Percentiles rank a stretch among this genome's conserved stretches.
phyloP scores from a whole-genome alignment of 305 asterid species.

The Plantago coronopus region DNA sequence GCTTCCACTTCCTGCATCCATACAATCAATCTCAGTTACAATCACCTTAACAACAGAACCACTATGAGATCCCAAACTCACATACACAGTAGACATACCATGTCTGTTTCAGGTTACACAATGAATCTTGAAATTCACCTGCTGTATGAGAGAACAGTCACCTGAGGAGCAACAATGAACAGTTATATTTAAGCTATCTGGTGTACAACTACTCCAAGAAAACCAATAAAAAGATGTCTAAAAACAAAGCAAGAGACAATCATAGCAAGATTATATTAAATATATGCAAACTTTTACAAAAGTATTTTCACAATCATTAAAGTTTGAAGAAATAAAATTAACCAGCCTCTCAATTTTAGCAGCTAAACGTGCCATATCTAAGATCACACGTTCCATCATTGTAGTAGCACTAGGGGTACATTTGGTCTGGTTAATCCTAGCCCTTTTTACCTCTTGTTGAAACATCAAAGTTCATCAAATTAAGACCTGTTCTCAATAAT shows the following conservation, averaged over 20 bases:
- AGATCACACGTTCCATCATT: slow-evolving; percentile 33
- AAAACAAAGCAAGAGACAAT: slow-evolving; percentile 23
- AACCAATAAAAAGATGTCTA: slow-evolving; percentile 22
- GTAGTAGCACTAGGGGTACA: slow-evolving; percentile 35
- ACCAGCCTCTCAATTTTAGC: slow-evolving; percentile 28
- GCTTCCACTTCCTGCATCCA: slow-evolving; percentile 53
- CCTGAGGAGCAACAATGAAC: slow-evolving; percentile 31
- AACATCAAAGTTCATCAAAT: slow-evolving; percentile 3
- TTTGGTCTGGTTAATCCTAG: slow-evolving; percentile 27
- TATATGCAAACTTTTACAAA: slow-evolving; percentile 23
- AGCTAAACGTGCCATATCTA: slow-evolving; percentile 31
- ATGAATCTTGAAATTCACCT: too few relatives aligned
- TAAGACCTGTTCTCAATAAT: neutral
- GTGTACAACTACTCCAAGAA: slow-evolving; percentile 22
- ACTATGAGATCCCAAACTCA: slow-evolving; percentile 11
- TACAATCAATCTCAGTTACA: slow-evolving; percentile 18
- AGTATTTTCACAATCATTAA: slow-evolving; percentile 35
- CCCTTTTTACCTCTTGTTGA: slow-evolving; percentile 14
- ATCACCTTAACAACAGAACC: neutral
- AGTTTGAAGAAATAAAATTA: slow-evolving; percentile 43
- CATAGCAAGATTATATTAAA: slow-evolving; percentile 16
- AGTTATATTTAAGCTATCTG: slow-evolving; percentile 34
- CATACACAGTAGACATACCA: slow-evolving; percentile 26
- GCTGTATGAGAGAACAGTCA: slow-evolving; percentile 2
- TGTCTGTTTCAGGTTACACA: slow-evolving; percentile 18